Evolutionary conservation across 1,139 yeast species (phyloP), one percentile per base, ranked within the genome.

Genomic region (Pichia sp.): DNA sequence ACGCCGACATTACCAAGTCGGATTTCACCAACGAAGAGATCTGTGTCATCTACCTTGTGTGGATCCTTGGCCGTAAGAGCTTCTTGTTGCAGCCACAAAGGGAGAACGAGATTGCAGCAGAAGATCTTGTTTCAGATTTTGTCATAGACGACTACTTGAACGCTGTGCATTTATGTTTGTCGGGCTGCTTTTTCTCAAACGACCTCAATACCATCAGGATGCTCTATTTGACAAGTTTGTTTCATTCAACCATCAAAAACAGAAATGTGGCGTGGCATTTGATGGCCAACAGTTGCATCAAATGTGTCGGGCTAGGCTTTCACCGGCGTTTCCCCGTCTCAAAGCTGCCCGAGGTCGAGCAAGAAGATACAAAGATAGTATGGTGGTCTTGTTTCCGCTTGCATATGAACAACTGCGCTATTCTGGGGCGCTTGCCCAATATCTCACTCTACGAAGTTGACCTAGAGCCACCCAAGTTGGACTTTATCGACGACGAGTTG

Each of bases 181-280:
- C 73, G 5, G 72, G 69, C 44, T 66, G 71, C 41, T 58, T 72
- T 33, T 59, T 74, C 17, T 67, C 71, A 4, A 73, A 75, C 0
- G 62, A 69, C 4, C 49, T 71, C 5, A 65, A 66, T 43, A 71
- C 76, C 0, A 69, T 75, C 10, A 64, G 71, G 41, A 64, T 73
- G 48, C 56, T 74, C 4, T 67, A 67, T 49, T 58, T 73, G 10
- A 61, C 73, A 34, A 68, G 75, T 0, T 58, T 70, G 6, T 71
- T 71, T 58, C 62, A 73, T 47, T 70, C 71, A 51, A 64, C 73
- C 10, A 66, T 64, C 45, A 71, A 67, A 59, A 72, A 71, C 52
- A 65, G 75, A 49, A 77, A 73, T 53, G 67, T 72, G 6, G 67
- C 73, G 1, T 75, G 74, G 71, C 68, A 73, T 46, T 54, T 75